Evolutionary conservation across 2,329 filamentous ascomycete genomes (phyloP).

Genomic region (Aspergillus tanneri): DNA sequence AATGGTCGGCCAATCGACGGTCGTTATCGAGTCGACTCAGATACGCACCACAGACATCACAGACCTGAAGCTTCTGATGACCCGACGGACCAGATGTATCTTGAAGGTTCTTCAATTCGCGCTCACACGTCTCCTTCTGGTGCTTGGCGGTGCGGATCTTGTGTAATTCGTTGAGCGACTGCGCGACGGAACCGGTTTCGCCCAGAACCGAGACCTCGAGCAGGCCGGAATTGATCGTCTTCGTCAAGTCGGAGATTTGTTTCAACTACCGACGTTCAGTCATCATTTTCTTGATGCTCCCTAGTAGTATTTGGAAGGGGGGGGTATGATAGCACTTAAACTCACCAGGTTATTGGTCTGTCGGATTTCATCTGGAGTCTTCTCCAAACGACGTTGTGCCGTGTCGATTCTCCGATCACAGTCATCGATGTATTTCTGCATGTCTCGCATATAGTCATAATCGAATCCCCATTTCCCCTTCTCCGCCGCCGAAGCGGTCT

Average conservation of each 20-base stretch:
- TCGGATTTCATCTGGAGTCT: conserved; percentile 94
- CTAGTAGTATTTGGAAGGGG: background rate
- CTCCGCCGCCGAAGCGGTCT: conserved; percentile 67
- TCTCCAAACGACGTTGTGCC: conserved; percentile 86
- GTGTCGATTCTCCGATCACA: conserved; percentile 92
- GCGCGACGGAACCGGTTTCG: conserved; percentile 74
- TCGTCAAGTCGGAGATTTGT: conserved; percentile 75
- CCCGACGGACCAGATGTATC: conserved; percentile 91
- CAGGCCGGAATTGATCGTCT: conserved; percentile 76
- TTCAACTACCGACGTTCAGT: conserved; percentile 59
- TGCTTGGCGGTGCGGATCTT: conserved; percentile 77
- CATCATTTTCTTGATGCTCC: background rate
- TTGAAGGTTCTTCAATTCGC: conserved; percentile 82
- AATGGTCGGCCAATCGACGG: conserved; percentile 88
- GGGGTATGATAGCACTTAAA: background rate
- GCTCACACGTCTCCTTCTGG: conserved; percentile 78
- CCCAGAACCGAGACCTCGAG: conserved; percentile 83
- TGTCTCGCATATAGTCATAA: conserved; percentile 93
- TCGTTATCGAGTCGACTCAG: conserved; percentile 91
- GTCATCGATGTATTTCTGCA: conserved; percentile 94
- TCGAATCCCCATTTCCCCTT: conserved; percentile 84
- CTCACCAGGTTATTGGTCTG: conserved; percentile 82
- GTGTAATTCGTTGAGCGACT: conserved; percentile 84
- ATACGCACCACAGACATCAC: conserved; percentile 97
- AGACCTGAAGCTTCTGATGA: conserved; percentile 97